Evolutionary conservation across 2,329 filamentous ascomycete species (phyloP).

Genomic region (Raffaelea albimanens): DNA sequence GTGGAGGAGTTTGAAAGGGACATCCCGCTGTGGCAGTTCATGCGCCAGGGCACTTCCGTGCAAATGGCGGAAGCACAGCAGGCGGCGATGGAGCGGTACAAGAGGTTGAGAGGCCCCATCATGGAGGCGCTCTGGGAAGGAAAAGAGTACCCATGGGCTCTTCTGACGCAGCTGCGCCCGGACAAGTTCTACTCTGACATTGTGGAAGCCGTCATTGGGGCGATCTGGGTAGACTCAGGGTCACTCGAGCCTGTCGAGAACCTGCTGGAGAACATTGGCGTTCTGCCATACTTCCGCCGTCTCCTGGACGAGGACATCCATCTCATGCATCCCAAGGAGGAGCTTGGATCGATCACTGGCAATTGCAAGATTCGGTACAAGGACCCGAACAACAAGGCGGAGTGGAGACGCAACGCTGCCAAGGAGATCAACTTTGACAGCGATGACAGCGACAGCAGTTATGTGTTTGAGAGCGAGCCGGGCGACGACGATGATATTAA

Average conservation of each 20-base stretch:
- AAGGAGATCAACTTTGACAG: slow-evolving; percentile 18
- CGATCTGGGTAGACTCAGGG: slow-evolving; percentile 74
- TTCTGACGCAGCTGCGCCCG: slow-evolving; percentile 54
- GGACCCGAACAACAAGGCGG: no score
- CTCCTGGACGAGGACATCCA: slow-evolving; percentile 51
- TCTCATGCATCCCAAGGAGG: slow-evolving; percentile 56
- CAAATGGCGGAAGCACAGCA: slow-evolving; percentile 28
- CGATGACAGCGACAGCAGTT: no score
- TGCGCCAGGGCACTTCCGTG: slow-evolving; percentile 44
- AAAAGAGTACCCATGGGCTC: slow-evolving; percentile 63
- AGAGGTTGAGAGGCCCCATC: slow-evolving; percentile 38
- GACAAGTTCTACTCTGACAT: slow-evolving; percentile 79
- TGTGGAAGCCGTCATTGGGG: slow-evolving; percentile 71
- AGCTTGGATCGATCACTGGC: slow-evolving; percentile 50
- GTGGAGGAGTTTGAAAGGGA: background rate
- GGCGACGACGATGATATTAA: background rate
- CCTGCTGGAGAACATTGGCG: slow-evolving; percentile 54
- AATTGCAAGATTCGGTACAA: slow-evolving; percentile 44
- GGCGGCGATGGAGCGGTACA: slow-evolving; percentile 34
- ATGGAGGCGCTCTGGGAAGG: slow-evolving; percentile 37
- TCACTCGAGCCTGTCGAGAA: slow-evolving; percentile 46
- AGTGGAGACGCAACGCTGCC: no score
- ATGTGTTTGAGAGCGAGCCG: no score
- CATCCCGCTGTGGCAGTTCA: slow-evolving; percentile 56
- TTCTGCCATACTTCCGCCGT: slow-evolving; percentile 53